Evolutionary conservation across 2,329 filamentous ascomycete genomes (phyloP).

Genomic region (Neofusicoccum cordaticola): DNA sequence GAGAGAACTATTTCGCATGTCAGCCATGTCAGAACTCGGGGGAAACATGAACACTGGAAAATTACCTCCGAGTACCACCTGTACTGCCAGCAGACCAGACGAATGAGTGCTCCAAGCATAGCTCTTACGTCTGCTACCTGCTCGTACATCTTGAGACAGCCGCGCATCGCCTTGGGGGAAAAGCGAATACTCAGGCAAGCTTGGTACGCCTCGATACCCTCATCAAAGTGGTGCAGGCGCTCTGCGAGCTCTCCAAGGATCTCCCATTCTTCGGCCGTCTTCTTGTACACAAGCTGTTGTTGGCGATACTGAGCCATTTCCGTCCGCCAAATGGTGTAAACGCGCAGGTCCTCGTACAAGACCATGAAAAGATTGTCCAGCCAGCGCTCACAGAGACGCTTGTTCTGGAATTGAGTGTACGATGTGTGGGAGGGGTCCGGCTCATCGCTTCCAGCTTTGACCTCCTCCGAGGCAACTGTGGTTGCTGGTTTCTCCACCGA

Average conservation of each 20-base stretch:
- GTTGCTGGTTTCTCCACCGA: conserved; percentile 76
- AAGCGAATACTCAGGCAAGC: conserved; percentile 85
- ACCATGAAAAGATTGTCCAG: conserved; percentile 99
- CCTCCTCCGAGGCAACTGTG: conserved; percentile 72
- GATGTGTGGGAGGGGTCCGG: conserved; percentile 63
- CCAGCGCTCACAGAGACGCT: conserved; percentile 95
- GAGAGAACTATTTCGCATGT: conserved; percentile 66
- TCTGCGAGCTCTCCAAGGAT: conserved; percentile 91
- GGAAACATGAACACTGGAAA: conserved; percentile 8
- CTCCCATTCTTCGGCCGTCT: conserved; percentile 96
- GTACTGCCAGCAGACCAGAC: conserved; percentile 96
- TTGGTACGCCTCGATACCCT: conserved; percentile 90
- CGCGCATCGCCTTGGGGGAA: conserved; percentile 86
- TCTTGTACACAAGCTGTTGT: conserved; percentile 93
- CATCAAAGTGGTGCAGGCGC: conserved; percentile 85
- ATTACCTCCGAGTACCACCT: conserved; percentile 93
- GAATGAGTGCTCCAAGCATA: conserved; percentile 79
- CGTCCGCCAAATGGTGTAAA: conserved; percentile 99
- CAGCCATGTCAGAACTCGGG: conserved; percentile 17
- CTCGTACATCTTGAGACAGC: conserved; percentile 78
- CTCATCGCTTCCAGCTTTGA: conserved; percentile 72
- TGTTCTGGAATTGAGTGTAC: conserved; percentile 92
- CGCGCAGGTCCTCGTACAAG: conserved; percentile 92
- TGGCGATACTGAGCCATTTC: conserved; percentile 95
- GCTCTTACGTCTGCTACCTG: conserved; percentile 74